Base-by-base conservation (phyloP, 805 yeast species). In the Wickerhamomyces sydowiorum region DNA sequence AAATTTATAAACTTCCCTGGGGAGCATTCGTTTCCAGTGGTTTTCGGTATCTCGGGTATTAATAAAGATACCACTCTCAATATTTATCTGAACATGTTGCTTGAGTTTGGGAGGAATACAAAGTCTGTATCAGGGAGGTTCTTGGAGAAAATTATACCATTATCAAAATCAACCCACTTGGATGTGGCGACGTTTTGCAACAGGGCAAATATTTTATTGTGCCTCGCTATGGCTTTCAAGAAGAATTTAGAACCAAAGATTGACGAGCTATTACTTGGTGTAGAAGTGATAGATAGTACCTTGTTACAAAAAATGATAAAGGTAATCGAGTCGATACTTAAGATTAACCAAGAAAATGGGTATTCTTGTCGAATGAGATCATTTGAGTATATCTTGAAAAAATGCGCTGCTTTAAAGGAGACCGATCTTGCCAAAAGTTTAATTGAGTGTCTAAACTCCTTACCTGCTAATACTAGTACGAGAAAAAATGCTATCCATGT, bases 101-200 rank as follows among this genome's bases (percentile, higher is more conserved):
- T 48, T 21, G 15, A 15, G 5, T 52, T 32, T 24, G 37, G 45
- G 7, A 32, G 34, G 9, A 7, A 25, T 2, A 20, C 37, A 2
- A 37, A 21, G 7, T 27, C 30, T 7, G 38, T 46, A 13, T 22
- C 50, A 6, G 45, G 42, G 7, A 45, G 54, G 27, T 44, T 54
- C 10, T 24, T 53, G 30, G 61, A 56, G 21, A 51, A 43, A 13
- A 37, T 53, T 4, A 38, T 46, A 2, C 59, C 61, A 0, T 45
- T 56, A 1, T 47, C 59, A 4, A 51, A 41, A 30, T 14, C 27
- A 7, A 38, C 46, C 1, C 29, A 44, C 1, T 18, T 50, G 21
- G 48, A 43, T 24, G 20, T 47, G 15, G 28, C 22, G 4, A 41
- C 52, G 2, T 48, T 54, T 20, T 44, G 47, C 37, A 56, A 56